Percentiles rank a stretch among this genome's conserved stretches.
phyloP scores from a whole-genome alignment of 1,284 basidiomycete genomes.

The Laetiporus sulphureus region DNA sequence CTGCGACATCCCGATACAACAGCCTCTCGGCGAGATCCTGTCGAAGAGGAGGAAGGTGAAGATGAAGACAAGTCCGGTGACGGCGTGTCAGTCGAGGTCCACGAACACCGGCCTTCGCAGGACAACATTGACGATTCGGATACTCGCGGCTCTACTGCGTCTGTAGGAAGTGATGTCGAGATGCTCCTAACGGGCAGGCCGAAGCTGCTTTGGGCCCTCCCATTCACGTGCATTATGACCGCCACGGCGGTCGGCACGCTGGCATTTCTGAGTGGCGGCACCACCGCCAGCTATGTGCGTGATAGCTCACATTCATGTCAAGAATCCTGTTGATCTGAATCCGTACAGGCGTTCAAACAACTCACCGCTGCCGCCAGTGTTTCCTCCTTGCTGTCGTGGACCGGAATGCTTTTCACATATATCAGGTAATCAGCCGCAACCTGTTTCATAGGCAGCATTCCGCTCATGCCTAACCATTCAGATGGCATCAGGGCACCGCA shows the following conservation, averaged over 20 bases:
- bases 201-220: neutral
- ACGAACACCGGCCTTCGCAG: too few species aligned
- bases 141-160: too few species aligned
- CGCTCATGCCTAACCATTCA: slow-evolving; percentile 1
- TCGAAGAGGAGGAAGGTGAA: slow-evolving; percentile 3
- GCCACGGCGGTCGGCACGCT: slow-evolving; percentile 1
- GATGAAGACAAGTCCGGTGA: neutral
- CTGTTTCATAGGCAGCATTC: neutral
- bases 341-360: slow-evolving; percentile 22
- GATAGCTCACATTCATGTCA: too few species aligned
- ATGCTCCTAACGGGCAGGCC: too few species aligned
- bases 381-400: slow-evolving; percentile 25
- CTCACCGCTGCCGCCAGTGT: slow-evolving; percentile 22
- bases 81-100: neutral
- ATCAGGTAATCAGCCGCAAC: slow-evolving; percentile 15
- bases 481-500: slow-evolving; percentile 23
- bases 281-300: slow-evolving; percentile 3
- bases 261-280: neutral
- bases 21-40: slow-evolving; percentile 7
- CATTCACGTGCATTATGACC: slow-evolving; percentile 1
- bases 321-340: too few species aligned
- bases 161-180: too few species aligned
- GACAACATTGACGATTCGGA: neutral
- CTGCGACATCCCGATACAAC: slow-evolving; percentile 18
- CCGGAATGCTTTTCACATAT: slow-evolving; percentile 25